Evolutionary conservation across 2,329 filamentous ascomycete species (phyloP), one percentile per base, ranked within the genome.

Genomic region (Hymenoscyphus fructigenus): DNA sequence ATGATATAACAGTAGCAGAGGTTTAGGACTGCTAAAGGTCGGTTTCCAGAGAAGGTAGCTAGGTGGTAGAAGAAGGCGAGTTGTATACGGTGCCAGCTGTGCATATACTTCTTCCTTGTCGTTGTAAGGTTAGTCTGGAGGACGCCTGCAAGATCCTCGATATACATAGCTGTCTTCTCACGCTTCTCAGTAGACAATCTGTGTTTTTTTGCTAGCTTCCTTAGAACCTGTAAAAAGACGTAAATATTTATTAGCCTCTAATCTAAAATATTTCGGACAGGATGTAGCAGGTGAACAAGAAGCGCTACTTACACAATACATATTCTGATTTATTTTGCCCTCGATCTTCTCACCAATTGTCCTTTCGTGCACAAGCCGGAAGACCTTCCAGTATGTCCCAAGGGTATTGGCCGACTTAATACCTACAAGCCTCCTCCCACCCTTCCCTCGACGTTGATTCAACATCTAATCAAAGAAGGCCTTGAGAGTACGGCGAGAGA

Each of bases 361-460:
- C 60, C 64, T 66, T 68, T 75, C 58, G 50, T 69, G 72, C 20
- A 73, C 66, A 9, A 75, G 68, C 56, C 68, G 64, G 59, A 73
- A 75, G 36, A 70, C 64, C 60, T 76, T 75, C 70, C 62, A 75
- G 55, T 70, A 70, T 68, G 65, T 75, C 53, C 66, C 65, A 5
- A 76, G 66, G 2, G 69, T 72, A 62, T 67, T 72, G 14, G 59
- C 57, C 34, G 56, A 63, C 63, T 60, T 38, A 26, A 67, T 61
- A 23, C 57, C 60, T 32, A 9, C 14, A 61, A 67, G 56, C 63
- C 63, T 67, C 55, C 63, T 67, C 56, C 65, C 32, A 59, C 41
- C 28, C 59, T 60, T 60, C 38, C 59, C 44, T 23, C n/a, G 44
- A 23, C n/a, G 41, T 53, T 53, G 5, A 60, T 60, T 60, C 9